Conservation (phyloP, 805 yeast species). For the Metschnikowia gruessii region DNA sequence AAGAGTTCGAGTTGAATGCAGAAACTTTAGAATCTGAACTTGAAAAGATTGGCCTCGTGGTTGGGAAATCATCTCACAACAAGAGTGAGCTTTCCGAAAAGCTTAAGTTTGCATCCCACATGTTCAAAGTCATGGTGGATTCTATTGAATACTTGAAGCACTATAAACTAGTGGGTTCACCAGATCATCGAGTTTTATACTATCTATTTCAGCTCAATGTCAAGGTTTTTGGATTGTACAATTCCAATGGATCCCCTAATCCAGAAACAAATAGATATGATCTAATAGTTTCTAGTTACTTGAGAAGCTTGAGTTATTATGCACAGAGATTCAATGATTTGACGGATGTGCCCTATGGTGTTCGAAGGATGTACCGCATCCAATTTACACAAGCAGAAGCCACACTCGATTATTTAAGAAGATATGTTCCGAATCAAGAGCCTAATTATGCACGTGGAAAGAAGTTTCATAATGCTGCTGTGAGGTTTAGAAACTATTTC, state of each 20-base stretch:
- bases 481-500: no score
- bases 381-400: not conserved
- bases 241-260: not conserved
- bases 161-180: not conserved
- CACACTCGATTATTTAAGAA: not conserved
- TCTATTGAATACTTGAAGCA: conserved; percentile 1
- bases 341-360: not conserved
- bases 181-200: not conserved
- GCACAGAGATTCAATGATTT: not conserved
- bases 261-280: not conserved
- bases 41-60: not conserved
- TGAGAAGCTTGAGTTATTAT: not conserved
- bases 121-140: conserved; percentile 1
- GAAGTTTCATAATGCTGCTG: no score
- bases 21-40: not conserved
- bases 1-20: not conserved
- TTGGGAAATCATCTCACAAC: not conserved
- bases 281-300: not conserved
- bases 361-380: not conserved
- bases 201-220: not conserved
- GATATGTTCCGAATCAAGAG: not conserved
- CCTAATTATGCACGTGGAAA: not conserved
- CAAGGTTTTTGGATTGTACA: not conserved
- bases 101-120: not conserved
- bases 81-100: not conserved